Evolutionary conservation across 352 stramenopile genomes (phyloP), one percentile per base, ranked within the genome.

Genomic region (Phytophthora vignae): DNA sequence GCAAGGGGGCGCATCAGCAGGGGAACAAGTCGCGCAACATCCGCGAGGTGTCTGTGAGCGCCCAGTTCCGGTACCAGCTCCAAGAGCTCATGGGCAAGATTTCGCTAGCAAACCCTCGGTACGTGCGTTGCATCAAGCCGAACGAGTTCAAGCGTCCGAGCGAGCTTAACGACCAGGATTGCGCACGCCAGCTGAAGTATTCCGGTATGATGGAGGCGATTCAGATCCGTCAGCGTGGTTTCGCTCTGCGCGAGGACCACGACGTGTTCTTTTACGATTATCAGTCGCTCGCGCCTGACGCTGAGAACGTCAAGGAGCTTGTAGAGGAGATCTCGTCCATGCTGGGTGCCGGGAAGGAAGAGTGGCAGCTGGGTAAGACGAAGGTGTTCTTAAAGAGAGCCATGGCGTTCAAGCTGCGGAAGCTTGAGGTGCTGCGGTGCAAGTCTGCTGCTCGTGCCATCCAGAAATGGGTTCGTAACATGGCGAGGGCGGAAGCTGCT

Each of bases 191-290:
- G 58, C 72, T 97, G 0, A 96, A 96, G 73, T 97, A 97, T 64
- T 97, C 91, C 17, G 91, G 91, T 40, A 97, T 97, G 90, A 96
- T 97, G 90, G 90, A 97, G 60, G 90, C 90, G 11, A 96, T 97
- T 55, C 90, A 97, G 69, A 97, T 97, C 52, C 90, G 90, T 53
- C 90, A 96, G 71, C 88, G 87, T 42, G 90, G 90, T 15, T 97
- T 97, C 73, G 90, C 89, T 33, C 65, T 97, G 19, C 88, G 90
- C 12, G 90, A 97, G 59, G 90, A 97, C 44, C 90, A 97, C 69
- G 90, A 97, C 56, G 90, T 96, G 27, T 97, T 97, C 67, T 97
- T 97, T 66, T 96, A 97, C 63, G 90, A 97, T 67, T 96, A 95
- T 54, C 88, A 96, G 56, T 86, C 85, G n/a, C 70, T 97, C 17